Base-by-base conservation (phyloP, 1,284 basidiomycete species). In the Leccinum cinnamomeum region DNA sequence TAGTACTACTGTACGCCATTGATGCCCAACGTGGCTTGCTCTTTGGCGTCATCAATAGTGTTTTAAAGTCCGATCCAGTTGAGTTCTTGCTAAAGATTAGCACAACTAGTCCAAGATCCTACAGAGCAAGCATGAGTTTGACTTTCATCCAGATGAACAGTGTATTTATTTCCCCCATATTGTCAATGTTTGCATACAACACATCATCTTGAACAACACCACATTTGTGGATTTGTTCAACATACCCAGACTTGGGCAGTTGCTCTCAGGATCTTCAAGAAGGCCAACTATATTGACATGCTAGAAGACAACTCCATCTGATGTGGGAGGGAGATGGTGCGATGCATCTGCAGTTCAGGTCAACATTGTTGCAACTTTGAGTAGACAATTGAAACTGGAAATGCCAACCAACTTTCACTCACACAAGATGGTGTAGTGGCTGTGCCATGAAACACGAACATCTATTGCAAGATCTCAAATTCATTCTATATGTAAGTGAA, bases 401-500 rank as follows among this genome's bases (percentile, higher is more conserved):
- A 53, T 25, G 10, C 6, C 3, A 30, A 33, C 25, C 11, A 53
- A 10, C 23, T 25, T 25, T 33, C n/a, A 6, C 33, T 53, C n/a
- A 18, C 28, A 10, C 16, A 33, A n/a, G 30, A 33, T 3, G 30
- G 51, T 5, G 14, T 8, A 8, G 33, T 14, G 4, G 11, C 12
- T 12, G 7, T 14, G 6, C 53, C 53, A 23, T 11, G 18, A 37
- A 55, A 55, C 11, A 8, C 8, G 3, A 23, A 55, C 3, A 4
- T 53, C 2, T 59, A 14, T 20, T 59, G 16, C 58, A 59, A 30
- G 58, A 59, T 41, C 35, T 59, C 3, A 39, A 59, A 6, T 39
- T 55, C 5, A 20, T 46, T 2, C 18, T 54, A 4, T 12, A 54
- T 18, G 39, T 59, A 16, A 51, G 16, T 41, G 12, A 12, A 20